Evolutionary conservation across 2,329 filamentous ascomycete genomes (phyloP), one percentile per base, ranked within the genome.

Genomic region (Calonectria naviculata): DNA sequence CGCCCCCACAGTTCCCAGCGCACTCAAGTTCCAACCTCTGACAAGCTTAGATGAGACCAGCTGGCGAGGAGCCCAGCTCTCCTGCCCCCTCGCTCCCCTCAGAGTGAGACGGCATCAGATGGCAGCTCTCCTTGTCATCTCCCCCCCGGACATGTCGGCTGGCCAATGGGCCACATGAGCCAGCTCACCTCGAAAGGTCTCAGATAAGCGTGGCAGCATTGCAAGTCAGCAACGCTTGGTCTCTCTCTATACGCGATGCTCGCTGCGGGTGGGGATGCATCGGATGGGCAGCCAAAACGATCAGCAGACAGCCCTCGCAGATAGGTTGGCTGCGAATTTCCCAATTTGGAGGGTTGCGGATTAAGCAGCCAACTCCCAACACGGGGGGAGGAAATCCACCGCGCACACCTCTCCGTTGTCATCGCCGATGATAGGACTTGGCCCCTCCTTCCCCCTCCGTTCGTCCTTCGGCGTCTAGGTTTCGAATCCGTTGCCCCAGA

Each of bases 261-360:
- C 31, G n/a, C 36, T 26, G 28, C n/a, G 58, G 34, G 47, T 34
- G 21, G 24, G 38, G 21, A 44, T 52, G 47, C 26, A 31, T 12
- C 28, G 64, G 31, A 26, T 28, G 19, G 34, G 21, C 24, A 34
- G 36, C 34, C n/a, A 9, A 8, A 7, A 34, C 21, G 38, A 54
- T 68, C 66, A 68, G 46, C 66, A 63, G 66, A 63, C 66, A 29
- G 10, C 24, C n/a, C 41, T 52, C 46, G 46, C 61, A 64, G 61
- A 64, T n/a, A 36, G 24, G 9, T 42, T 44, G 38, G 7, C 24
- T 44, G 38, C 56, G 56, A 61, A 58, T 5, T 36, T 61, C 56
- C 56, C 36, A n/a, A 44, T 44, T 42, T 41, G 38, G 56, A 44
- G 9, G 31, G 15, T 44, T 44, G 36, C 10, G 38, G 44, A 12